A percentile compares a stretch with the other conserved stretches of the same genome.
phyloP scores from a whole-genome alignment of 2,329 filamentous ascomycete genomes.

The Rhexocercosporidium sp. region DNA sequence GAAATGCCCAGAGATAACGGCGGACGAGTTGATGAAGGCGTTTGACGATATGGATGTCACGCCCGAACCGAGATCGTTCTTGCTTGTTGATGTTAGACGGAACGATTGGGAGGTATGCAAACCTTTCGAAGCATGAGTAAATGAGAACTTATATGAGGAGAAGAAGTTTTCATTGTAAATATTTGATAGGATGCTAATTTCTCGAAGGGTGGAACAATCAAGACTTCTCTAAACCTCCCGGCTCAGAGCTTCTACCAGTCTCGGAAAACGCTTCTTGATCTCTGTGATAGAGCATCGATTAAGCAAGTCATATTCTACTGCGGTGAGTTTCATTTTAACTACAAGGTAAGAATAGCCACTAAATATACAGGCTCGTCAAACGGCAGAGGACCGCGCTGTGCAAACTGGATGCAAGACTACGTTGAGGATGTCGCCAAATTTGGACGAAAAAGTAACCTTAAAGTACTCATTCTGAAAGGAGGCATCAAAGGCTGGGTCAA shows the following conservation, averaged over 20 bases:
- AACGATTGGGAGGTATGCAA: constrained; percentile 53
- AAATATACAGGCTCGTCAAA: constrained; percentile 53
- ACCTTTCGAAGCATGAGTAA: not conserved
- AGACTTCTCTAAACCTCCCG: constrained; percentile 61
- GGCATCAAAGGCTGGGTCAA: constrained; percentile 63
- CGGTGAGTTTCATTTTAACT: constrained; percentile 46
- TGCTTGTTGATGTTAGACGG: constrained; percentile 59
- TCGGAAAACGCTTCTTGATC: constrained; percentile 52
- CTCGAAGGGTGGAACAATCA: constrained; percentile 62
- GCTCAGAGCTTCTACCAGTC: constrained; percentile 60
- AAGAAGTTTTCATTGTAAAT: not conserved
- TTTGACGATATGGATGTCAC: constrained; percentile 47
- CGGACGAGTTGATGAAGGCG: constrained; percentile 48
- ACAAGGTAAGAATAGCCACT: not conserved
- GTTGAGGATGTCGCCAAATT: constrained; percentile 50
- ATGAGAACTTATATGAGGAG: not conserved
- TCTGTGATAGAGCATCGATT: constrained; percentile 56
- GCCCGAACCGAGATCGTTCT: constrained; percentile 44
- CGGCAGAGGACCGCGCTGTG: constrained; percentile 57
- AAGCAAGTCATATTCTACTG: constrained; percentile 60
- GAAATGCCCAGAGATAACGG: constrained; percentile 45
- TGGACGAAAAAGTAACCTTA: constrained; percentile 48
- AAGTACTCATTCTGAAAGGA: constrained; percentile 54
- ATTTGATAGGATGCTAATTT: not conserved
- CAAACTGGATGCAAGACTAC: constrained; percentile 62